phyloP scores from a whole-genome alignment of 495 filamentous ascomycete species.

The Penicillium manginii region DNA sequence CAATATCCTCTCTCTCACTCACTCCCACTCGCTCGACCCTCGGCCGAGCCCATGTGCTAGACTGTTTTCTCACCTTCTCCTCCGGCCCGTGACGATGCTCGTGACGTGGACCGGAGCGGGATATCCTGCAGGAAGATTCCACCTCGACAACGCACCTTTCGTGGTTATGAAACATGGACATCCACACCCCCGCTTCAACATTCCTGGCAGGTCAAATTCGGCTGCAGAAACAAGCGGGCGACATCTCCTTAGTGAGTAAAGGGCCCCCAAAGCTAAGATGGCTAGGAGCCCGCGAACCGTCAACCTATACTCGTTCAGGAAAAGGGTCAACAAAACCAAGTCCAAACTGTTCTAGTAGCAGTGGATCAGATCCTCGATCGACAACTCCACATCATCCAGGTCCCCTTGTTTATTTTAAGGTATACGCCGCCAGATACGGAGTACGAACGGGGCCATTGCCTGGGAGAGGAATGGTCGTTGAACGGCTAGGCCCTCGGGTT shows the following conservation, averaged over 20 bases:
- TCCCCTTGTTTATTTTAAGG: constrained; percentile 2
- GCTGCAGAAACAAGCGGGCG: neutral
- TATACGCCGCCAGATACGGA: neutral
- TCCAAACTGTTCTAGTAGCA: neutral
- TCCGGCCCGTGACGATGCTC: neutral
- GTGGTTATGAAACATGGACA: neutral
- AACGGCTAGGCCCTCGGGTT: neutral
- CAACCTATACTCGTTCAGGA: neutral
- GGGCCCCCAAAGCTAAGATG: neutral
- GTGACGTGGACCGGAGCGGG: constrained; percentile 1
- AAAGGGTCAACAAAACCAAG: neutral
- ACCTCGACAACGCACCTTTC: neutral
- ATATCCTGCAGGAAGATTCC: constrained; percentile 3
- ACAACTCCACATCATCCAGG: neutral
- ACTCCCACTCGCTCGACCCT: no score
- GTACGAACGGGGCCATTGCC: neutral
- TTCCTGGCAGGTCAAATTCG: neutral
- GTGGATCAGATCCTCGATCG: neutral
- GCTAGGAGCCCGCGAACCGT: neutral
- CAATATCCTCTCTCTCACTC: neutral
- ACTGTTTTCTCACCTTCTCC: neutral
- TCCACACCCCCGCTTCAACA: neutral
- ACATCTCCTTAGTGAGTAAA: no score
- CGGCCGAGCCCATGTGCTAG: no score
- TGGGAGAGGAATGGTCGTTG: neutral